Conservation (phyloP, 2,329 filamentous ascomycete species). For the Cordyceps militaris region DNA sequence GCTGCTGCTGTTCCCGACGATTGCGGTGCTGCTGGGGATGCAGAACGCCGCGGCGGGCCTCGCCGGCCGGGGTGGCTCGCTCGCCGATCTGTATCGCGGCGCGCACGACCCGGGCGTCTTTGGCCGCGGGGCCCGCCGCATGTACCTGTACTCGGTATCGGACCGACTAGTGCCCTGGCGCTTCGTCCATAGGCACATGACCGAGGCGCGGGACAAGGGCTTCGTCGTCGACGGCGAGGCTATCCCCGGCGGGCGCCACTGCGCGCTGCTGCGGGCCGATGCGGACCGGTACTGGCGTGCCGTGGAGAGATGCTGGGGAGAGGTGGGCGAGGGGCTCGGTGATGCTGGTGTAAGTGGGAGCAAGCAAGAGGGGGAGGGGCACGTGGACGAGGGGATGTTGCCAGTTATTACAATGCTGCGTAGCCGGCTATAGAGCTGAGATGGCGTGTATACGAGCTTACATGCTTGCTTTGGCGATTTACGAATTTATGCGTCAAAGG, state of each 20-base stretch:
- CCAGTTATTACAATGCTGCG: background rate
- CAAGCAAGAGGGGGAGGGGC: background rate
- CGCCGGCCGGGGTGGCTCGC: background rate
- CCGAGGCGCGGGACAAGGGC: conserved; percentile 1
- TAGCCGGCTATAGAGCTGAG: background rate
- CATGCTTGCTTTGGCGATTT: background rate
- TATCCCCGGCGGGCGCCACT: conserved; percentile 5
- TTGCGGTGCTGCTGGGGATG: conserved; percentile 1
- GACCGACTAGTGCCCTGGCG: conserved; percentile 6
- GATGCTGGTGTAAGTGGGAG: background rate
- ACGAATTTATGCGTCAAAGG: background rate
- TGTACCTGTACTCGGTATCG: conserved; percentile 11
- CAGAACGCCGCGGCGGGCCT: conserved; percentile 1
- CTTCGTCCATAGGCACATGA: conserved; percentile 9
- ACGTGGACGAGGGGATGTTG: background rate
- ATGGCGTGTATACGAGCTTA: background rate
- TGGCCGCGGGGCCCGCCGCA: background rate
- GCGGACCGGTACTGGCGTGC: conserved; percentile 9
- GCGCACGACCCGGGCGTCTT: conserved; percentile 3
- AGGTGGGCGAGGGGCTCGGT: background rate
- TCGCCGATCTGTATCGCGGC: conserved; percentile 2
- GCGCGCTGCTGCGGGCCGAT: background rate
- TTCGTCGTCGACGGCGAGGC: background rate
- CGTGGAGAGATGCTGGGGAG: conserved; percentile 4
- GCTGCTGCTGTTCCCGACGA: conserved; percentile 5